Evolutionary conservation across 345 rosid species (phyloP), one percentile per base, ranked within the genome.

Genomic region (Populus tremula): DNA sequence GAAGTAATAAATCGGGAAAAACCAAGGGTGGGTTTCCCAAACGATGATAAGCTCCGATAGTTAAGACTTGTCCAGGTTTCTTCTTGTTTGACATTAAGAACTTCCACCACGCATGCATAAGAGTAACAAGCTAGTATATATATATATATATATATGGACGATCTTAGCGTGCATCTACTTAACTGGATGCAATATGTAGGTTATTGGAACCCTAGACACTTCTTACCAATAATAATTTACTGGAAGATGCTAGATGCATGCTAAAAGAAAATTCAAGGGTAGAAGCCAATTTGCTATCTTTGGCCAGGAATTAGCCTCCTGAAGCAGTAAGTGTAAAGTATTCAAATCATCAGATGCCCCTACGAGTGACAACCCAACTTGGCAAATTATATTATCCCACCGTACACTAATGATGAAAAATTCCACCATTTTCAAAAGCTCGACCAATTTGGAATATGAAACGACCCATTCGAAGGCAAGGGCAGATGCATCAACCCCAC

Each of bases 401-500:
- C 3, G 39, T 2, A 5, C 8, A 23, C 3, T 20, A 1, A 39
- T 38, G 16, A 69, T 53, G 33, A 20, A 61, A 56, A 54, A 69
- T n/a, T 39, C 50, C 16, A 20, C 9, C 23, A 53, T 18, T 21
- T 27, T 61, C 4, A 39, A 62, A 63, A 50, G 64, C 25, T 63
- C 1, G 8, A 12, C 73, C 74, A 65, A 71, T 63, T 75, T 71
- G 64, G 23, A 23, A 16, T 7, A n/a, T 67, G 59, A 73, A 65
- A 27, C 17, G 59, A 76, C 77, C 68, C 63, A 41, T 54, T 69
- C 73, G 25, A 4, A 35, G 72, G 53, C 14, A 76, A 59, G 59
- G 67, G 21, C 35, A 36, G 54, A 78, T 56, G 84, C 70, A 75
- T 75, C 71, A 78, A 56, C 77, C 81, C 82, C 74, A 76, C 81